Percentiles rank a stretch among this genome's conserved stretches.
These are phyloP conservation scores for Ramalina peruviana DNA, from an alignment of 495 filamentous ascomycete species.

Conservation along the genomic window DNA sequence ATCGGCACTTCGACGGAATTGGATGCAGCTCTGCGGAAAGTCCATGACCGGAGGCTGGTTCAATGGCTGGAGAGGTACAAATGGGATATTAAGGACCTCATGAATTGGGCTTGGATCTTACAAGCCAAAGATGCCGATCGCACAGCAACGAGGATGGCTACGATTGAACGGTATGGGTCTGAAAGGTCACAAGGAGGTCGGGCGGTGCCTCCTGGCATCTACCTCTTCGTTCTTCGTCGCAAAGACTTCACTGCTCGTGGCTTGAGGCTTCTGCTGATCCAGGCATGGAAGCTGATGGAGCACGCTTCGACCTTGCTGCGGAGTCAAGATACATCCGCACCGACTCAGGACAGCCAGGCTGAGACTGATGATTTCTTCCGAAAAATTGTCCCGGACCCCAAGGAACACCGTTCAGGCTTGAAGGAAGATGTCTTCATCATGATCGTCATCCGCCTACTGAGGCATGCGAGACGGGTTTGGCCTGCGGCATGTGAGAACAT, in stretches of 20 bases:
- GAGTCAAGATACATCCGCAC: no score
- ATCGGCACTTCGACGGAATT: not conserved
- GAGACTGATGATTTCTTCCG: constrained; percentile 21
- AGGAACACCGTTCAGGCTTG: not conserved
- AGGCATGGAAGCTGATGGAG: constrained; percentile 7
- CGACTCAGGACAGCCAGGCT: constrained; percentile 3
- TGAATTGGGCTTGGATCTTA: constrained; percentile 46
- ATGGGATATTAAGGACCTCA: constrained; percentile 35
- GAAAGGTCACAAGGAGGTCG: not conserved
- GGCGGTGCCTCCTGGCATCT: constrained; percentile 33
- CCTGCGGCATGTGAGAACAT: constrained; percentile 39
- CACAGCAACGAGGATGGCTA: constrained; percentile 30
- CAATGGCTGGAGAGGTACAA: constrained; percentile 26
- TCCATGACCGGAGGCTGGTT: constrained; percentile 23
- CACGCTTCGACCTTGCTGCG: not conserved
- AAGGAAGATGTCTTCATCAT: constrained; percentile 20
- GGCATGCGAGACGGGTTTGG: constrained; percentile 44
- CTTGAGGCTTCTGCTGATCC: constrained; percentile 18
- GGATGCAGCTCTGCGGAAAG: constrained; percentile 19
- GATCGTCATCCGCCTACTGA: constrained; percentile 39
- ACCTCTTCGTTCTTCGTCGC: constrained; percentile 36
- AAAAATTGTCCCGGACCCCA: not conserved
- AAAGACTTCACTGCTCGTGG: constrained; percentile 24
- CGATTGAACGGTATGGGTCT: constrained; percentile 17
- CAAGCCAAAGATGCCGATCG: constrained; percentile 25